A percentile compares a stretch with the other conserved stretches of the same genome.
Evolutionary conservation across 2,329 filamentous ascomycete species (phyloP).

Genomic region (Clonostachys byssicola): DNA sequence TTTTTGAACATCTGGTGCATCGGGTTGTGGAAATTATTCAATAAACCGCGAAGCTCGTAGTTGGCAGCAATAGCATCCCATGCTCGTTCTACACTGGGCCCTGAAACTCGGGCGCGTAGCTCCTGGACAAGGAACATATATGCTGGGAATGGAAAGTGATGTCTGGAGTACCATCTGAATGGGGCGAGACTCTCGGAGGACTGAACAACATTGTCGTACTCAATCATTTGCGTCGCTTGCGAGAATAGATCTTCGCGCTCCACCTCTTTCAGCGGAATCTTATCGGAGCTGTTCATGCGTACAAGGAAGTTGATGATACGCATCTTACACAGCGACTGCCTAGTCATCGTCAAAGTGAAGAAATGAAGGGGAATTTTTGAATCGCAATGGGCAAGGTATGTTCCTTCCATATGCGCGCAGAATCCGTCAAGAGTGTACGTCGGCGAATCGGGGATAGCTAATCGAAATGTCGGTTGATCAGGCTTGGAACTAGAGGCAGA

Average conservation of each 20-base stretch:
- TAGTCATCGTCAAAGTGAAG: conserved; percentile 54
- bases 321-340: conserved; percentile 50
- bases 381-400: conserved; percentile 53
- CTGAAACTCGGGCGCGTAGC: conserved; percentile 44
- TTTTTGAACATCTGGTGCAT: conserved; percentile 54
- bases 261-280: conserved; percentile 29
- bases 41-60: conserved; percentile 45
- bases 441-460: conserved; percentile 46
- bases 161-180: conserved; percentile 55
- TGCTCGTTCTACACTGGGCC: conserved; percentile 53
- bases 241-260: conserved; percentile 50
- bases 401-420: conserved; percentile 49
- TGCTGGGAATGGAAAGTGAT: conserved; percentile 57
- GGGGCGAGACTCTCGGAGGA: conserved; percentile 42
- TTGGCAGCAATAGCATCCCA: conserved; percentile 54
- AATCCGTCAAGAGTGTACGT: conserved; percentile 47
- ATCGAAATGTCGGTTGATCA: conserved; percentile 27
- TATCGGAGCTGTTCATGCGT: conserved; percentile 34
- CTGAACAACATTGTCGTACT: conserved; percentile 54
- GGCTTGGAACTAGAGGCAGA: conserved; percentile 9
- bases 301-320: conserved; percentile 51
- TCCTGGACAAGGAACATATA: conserved; percentile 58
- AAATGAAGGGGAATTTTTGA: conserved; percentile 54
- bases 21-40: conserved; percentile 45
- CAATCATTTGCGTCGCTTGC: conserved; percentile 53